phyloP scores from a whole-genome alignment of 2,329 filamentous ascomycete species.

The Pseudogymnoascus sp. region DNA sequence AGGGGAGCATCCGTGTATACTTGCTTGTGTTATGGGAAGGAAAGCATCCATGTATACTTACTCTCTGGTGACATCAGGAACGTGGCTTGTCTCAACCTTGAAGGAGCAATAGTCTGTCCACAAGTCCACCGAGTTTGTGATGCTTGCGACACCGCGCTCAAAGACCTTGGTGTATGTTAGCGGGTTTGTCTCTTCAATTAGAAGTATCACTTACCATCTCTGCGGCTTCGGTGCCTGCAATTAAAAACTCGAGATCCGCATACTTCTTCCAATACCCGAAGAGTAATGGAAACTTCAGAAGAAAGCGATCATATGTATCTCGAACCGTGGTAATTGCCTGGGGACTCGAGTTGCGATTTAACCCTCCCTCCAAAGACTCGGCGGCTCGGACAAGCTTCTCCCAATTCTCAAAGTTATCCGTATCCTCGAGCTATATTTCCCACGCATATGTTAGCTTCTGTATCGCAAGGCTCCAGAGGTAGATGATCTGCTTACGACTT shows the following conservation, averaged over 20 bases:
- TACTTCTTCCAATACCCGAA: constrained; percentile 99
- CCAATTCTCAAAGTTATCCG: constrained; percentile 92
- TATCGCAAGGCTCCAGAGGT: not conserved
- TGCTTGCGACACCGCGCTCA: constrained; percentile 87
- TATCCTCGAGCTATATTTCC: constrained; percentile 42
- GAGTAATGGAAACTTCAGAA: constrained; percentile 87
- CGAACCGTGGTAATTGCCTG: constrained; percentile 83
- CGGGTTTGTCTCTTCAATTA: constrained; percentile 10
- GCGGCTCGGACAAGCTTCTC: constrained; percentile 81
- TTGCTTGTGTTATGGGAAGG: constrained; percentile 63
- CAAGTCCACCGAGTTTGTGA: constrained; percentile 87
- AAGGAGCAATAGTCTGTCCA: constrained; percentile 98
- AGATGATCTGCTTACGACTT: constrained; percentile 58
- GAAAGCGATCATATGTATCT: constrained; percentile 83
- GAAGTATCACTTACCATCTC: constrained; percentile 65
- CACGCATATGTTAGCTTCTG: constrained; percentile 15
- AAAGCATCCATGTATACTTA: constrained; percentile 74
- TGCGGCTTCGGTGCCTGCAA: constrained; percentile 91
- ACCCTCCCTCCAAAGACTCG: constrained; percentile 80
- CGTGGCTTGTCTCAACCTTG: constrained; percentile 96
- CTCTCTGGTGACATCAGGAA: constrained; percentile 95
- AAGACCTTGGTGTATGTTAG: constrained; percentile 60
- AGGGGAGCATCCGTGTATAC: constrained; percentile 63
- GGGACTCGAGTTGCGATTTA: constrained; percentile 94
- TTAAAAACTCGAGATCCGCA: constrained; percentile 93